Base-by-base conservation (phyloP, 495 filamentous ascomycete species). In the Aspergillus sclerotioniger region DNA sequence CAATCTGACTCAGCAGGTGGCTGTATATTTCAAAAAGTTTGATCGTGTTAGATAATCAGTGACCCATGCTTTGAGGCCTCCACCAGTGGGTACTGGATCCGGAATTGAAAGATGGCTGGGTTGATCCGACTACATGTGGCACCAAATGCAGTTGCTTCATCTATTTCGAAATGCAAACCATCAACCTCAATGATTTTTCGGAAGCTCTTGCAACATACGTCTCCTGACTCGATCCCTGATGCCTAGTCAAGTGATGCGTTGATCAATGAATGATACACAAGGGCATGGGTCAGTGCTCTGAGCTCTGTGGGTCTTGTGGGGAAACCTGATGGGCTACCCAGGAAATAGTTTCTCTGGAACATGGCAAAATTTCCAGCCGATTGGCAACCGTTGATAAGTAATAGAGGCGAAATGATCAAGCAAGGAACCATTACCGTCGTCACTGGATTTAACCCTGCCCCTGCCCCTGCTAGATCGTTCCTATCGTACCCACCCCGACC, bases 361-460 rank as follows among this genome's bases (percentile, higher is more conserved):
- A 41, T 15, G 10, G 37, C 37, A 15, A n/a, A 41, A 6, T n/a
- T n/a, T 6, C 37, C 37, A 41, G 37, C 37, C n/a, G 37, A n/a
- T 15, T 9, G 13, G 37, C n/a, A 41, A n/a, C 13, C 13, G n/a
- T 6, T 16, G 47, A 50, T 50, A 50, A 32, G 21, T n/a, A 25
- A 13, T 25, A 31, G 25, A 31, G 47, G 29, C 25, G 15, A 31
- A 25, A 31, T 31, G 10, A 25, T 31, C 47, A 49, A 31, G 47
- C 47, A 50, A 50, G 47, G 47, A 25, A 16, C 28, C 31, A 50
- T 16, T 9, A 50, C 13, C 20, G 15, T 50, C 47, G 25, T 50
- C 47, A 50, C 32, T 16, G 12, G 15, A 13, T 20, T 25, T 13
- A n/a, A 8, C 8, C 28, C 28, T 12, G 20, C 20, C 8, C 28